Conservation (phyloP, 371 early-diverging fungal species). For the Saksenaea oblongispora region DNA sequence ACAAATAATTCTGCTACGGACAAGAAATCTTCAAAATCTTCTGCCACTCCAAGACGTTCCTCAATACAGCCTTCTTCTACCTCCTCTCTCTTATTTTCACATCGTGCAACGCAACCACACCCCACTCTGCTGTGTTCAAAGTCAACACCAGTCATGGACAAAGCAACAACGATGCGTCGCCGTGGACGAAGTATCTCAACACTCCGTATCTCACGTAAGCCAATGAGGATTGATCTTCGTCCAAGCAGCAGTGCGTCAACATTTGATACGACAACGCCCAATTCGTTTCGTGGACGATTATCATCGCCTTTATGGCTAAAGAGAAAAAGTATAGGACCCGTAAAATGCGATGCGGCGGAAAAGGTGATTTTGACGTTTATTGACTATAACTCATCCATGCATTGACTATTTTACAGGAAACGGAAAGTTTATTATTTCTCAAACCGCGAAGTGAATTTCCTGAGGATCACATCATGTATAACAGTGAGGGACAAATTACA, state of each 20-base stretch:
- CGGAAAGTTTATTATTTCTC: background rate
- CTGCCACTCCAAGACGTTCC: background rate
- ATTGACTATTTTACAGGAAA: background rate
- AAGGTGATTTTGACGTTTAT: background rate
- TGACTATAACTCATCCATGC: background rate
- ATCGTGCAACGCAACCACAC: background rate
- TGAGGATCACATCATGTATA: conserved; percentile 72
- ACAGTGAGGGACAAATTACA: conserved; percentile 82
- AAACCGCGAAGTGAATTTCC: conserved; percentile 48
- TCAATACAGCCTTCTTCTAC: background rate
- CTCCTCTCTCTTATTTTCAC: background rate
- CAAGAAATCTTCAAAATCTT: background rate
- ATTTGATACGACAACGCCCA: background rate
- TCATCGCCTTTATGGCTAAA: background rate
- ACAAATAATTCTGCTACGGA: background rate
- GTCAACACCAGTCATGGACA: conserved; percentile 23
- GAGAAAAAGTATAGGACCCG: background rate
- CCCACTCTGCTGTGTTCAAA: conserved; percentile 8
- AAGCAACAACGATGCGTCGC: conserved; percentile 22
- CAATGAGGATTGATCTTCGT: conserved; percentile 5
- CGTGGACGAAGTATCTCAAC: conserved; percentile 38
- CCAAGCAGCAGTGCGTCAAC: conserved; percentile 1
- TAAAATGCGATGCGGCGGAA: background rate
- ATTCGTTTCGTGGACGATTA: background rate
- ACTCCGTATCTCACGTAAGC: conserved; percentile 20